These are phyloP conservation scores for Cenococcum geophilum DNA, from an alignment of 495 filamentous ascomycete species.

Conservation along the genomic window DNA sequence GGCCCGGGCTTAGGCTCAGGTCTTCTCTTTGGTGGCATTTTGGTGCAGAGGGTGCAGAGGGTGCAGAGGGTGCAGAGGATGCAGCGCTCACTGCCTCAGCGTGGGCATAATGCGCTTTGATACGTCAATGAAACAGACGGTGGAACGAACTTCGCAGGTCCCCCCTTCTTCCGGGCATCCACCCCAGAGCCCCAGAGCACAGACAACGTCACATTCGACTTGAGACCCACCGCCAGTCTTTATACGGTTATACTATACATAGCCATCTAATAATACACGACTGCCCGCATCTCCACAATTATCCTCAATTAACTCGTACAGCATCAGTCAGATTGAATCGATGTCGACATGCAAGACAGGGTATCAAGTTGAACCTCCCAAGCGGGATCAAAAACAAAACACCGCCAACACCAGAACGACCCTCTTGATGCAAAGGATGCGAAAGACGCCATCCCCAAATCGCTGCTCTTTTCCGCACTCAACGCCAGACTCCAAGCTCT, in stretches of 20 bases:
- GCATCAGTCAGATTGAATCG: conserved; percentile 5
- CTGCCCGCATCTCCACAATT: not conserved
- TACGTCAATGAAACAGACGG: no score
- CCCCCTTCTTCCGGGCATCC: not conserved
- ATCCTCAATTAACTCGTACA: conserved; percentile 7
- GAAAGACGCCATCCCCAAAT: not conserved
- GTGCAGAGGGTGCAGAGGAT: no score
- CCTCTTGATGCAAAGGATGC: not conserved
- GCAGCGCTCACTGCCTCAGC: no score
- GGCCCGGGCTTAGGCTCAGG: no score
- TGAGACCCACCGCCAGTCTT: not conserved
- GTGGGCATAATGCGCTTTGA: no score
- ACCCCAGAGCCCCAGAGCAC: no score
- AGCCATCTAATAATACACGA: not conserved
- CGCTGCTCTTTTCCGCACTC: not conserved
- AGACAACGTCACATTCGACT: not conserved
- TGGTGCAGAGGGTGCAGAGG: no score
- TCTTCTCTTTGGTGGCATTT: no score
- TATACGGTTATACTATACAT: not conserved
- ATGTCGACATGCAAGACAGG: conserved; percentile 3
- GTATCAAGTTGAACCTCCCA: conserved; percentile 23
- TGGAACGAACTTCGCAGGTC: not conserved
- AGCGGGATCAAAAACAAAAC: conserved; percentile 18
- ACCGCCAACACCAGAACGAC: conserved; percentile 12
- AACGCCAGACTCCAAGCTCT: conserved; percentile 5